These are phyloP conservation scores for Sonneratia caseolaris DNA, from an alignment of 345 rosid genomes.

Conservation along the genomic window DNA sequence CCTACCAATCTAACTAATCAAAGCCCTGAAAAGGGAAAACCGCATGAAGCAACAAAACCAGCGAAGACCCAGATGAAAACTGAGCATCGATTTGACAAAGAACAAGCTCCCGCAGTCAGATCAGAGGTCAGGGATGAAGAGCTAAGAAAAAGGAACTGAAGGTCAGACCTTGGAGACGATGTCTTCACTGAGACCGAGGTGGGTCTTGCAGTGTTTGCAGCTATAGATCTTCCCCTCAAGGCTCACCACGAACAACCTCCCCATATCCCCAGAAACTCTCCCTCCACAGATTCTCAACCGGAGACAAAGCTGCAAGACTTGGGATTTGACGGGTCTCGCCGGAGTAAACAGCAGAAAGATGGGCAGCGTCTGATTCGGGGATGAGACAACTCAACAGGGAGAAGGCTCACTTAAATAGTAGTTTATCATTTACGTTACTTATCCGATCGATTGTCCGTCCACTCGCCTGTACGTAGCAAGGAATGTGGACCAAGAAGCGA, in stretches of 20 bases:
- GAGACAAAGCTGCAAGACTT: too few relatives aligned
- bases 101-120: not conserved
- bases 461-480: too few relatives aligned
- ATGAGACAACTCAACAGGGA: not conserved
- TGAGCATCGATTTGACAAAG: not conserved
- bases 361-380: not conserved
- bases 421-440: not conserved
- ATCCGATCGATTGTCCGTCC: too few relatives aligned
- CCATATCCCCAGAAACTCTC: slow-evolving; percentile 33
- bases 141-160: slow-evolving; percentile 2
- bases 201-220: slow-evolving; percentile 92
- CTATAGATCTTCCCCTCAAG: slow-evolving; percentile 90
- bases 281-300: too few relatives aligned
- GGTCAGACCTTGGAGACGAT: slow-evolving; percentile 68
- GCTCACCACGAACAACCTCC: slow-evolving; percentile 75
- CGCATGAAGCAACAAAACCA: not conserved
- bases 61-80: not conserved
- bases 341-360: too few relatives aligned
- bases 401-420: not conserved
- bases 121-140: not conserved
- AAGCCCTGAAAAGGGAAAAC: not conserved
- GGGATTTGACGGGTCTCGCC: too few relatives aligned
- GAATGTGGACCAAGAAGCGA: too few relatives aligned
- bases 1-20: not conserved
- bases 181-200: slow-evolving; percentile 68